Percentiles rank a stretch among this genome's conserved stretches.
These are phyloP conservation scores for Leptographium wingfieldii DNA, from an alignment of 2,329 filamentous ascomycete species.

Conservation along the genomic window DNA sequence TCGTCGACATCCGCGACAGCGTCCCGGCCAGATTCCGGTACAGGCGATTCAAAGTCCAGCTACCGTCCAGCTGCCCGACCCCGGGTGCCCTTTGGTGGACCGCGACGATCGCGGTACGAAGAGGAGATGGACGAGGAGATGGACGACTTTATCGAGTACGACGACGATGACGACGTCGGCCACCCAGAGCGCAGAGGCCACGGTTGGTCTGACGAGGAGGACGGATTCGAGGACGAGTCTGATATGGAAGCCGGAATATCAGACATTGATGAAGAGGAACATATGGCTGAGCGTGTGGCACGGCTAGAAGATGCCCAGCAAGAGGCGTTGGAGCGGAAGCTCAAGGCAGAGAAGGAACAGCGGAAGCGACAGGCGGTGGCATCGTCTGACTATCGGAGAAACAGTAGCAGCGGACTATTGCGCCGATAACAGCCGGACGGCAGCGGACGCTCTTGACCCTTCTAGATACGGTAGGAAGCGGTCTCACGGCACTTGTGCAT, in stretches of 20 bases:
- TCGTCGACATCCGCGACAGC: slow-evolving; percentile 23
- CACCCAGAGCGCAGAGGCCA: not conserved
- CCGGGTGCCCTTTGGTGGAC: slow-evolving; percentile 7
- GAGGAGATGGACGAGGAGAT: slow-evolving; percentile 49
- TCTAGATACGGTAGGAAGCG: not conserved
- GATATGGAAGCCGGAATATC: slow-evolving; percentile 69
- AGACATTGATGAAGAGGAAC: slow-evolving; percentile 63
- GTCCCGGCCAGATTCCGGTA: not conserved
- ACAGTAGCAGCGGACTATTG: not conserved
- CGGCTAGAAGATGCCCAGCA: slow-evolving; percentile 56
- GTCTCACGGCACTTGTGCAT: not conserved
- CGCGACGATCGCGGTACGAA: slow-evolving; percentile 33
- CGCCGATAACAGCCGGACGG: not conserved
- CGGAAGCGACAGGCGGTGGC: slow-evolving; percentile 23
- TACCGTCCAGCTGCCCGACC: not conserved
- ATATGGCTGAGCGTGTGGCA: slow-evolving; percentile 46
- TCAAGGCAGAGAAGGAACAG: slow-evolving; percentile 51
- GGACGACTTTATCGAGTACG: slow-evolving; percentile 50
- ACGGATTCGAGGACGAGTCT: slow-evolving; percentile 45
- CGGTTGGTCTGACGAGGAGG: slow-evolving; percentile 19
- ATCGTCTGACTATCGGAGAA: not conserved
- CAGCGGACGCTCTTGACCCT: not conserved
- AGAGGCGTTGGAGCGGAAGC: slow-evolving; percentile 45
- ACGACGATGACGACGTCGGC: slow-evolving; percentile 37
- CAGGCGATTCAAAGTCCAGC: not conserved